A percentile compares a stretch with the other conserved stretches of the same genome.
phyloP scores from a whole-genome alignment of 2,329 filamentous ascomycete species.

The Aureobasidium sp. region DNA sequence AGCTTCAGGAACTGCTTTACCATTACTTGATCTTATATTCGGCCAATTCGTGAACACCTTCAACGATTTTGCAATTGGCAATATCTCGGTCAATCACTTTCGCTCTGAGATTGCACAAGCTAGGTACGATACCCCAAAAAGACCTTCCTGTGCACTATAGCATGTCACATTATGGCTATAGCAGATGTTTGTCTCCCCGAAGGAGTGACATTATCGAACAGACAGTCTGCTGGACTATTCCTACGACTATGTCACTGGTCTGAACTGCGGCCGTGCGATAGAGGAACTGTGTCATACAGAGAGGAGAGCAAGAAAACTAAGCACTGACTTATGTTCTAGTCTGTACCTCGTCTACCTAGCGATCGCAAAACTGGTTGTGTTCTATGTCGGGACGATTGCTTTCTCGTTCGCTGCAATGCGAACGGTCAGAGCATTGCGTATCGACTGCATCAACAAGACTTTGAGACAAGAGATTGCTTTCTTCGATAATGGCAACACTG shows the following conservation, averaged over 20 bases:
- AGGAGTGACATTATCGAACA: no score
- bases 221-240: no score
- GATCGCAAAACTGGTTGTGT: conserved; percentile 54
- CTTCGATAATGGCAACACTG: conserved; percentile 56
- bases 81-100: conserved; percentile 49
- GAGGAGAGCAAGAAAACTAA: conserved; percentile 20
- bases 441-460: conserved; percentile 53
- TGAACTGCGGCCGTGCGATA: no score
- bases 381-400: conserved; percentile 57
- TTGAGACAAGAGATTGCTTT: conserved; percentile 56
- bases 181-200: no score
- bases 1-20: conserved; percentile 20
- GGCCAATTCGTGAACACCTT: conserved; percentile 61
- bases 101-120: conserved; percentile 62
- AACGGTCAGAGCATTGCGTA: conserved; percentile 55
- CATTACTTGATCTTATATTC: conserved; percentile 52
- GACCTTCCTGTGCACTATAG: no score
- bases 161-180: no score
- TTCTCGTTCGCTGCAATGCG: conserved; percentile 60
- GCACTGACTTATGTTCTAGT: conserved; percentile 39
- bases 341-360: conserved; percentile 56
- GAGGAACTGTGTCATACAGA: no score
- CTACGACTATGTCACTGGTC: no score
- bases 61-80: conserved; percentile 52
- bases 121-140: conserved; percentile 60